A percentile compares a stretch with the other conserved stretches of the same genome.
Evolutionary conservation across 176 grass and related monocot species (phyloP).

Genomic region (Lolium rigidum): DNA sequence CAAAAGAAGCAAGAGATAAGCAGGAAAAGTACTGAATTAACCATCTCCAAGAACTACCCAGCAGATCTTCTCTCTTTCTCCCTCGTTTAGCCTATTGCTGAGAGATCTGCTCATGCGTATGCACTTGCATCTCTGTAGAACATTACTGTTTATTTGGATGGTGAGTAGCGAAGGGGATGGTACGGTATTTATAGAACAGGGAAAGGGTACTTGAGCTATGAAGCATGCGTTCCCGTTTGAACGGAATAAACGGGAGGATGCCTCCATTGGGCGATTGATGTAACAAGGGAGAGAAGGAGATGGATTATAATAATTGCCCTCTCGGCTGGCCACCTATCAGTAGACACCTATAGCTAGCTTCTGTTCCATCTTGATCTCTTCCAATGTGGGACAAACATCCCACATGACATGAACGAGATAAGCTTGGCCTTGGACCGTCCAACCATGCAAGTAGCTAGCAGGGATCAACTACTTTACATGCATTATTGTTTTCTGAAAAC

Average conservation of each 20-base stretch:
- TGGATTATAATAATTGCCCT: slow-evolving; percentile 41
- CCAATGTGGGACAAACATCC: slow-evolving; percentile 47
- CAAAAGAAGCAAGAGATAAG: neutral
- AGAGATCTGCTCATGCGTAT: slow-evolving; percentile 7
- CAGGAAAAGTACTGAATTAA: neutral
- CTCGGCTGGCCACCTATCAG: slow-evolving; percentile 40
- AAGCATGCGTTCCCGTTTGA: slow-evolving; percentile 46
- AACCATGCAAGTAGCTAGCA: slow-evolving; percentile 17
- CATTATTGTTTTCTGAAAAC: slow-evolving; percentile 23
- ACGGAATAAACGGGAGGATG: slow-evolving; percentile 78
- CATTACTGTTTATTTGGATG: slow-evolving; percentile 73
- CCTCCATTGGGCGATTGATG: slow-evolving; percentile 55
- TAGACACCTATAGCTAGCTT: slow-evolving; percentile 55
- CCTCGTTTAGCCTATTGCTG: neutral
- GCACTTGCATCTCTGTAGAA: slow-evolving; percentile 31
- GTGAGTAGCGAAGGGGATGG: slow-evolving; percentile 42
- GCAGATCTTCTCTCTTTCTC: neutral
- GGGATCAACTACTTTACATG: slow-evolving; percentile 9
- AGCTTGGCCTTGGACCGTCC: slow-evolving; percentile 48
- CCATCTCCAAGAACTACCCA: neutral
- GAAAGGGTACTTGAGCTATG: slow-evolving; percentile 24
- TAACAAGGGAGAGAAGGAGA: slow-evolving; percentile 35
- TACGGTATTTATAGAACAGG: slow-evolving; percentile 73
- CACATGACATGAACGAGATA: slow-evolving; percentile 40
- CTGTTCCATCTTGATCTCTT: slow-evolving; percentile 49